Conservation (phyloP, 176 grass and related monocot species). For the Thinopyrum elongatum region DNA sequence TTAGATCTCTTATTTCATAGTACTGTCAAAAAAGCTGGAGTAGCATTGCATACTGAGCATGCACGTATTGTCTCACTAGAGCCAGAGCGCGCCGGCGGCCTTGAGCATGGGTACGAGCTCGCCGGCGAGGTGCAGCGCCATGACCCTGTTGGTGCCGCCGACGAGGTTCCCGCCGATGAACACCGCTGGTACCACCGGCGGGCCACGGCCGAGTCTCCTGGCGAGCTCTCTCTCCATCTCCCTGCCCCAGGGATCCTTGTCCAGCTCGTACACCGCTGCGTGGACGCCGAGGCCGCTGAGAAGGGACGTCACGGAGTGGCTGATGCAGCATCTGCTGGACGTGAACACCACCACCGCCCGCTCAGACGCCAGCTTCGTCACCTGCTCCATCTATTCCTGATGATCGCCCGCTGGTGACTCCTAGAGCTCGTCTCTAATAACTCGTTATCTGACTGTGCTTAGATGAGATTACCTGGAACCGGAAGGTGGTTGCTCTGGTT, state of each 20-base stretch:
- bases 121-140: constrained; percentile 55
- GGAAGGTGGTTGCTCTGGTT: not conserved
- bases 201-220: constrained; percentile 32
- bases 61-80: not conserved
- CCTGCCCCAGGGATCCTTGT: constrained; percentile 46
- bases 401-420: not conserved
- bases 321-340: constrained; percentile 59
- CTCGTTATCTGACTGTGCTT: not conserved
- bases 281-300: constrained; percentile 49
- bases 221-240: constrained; percentile 63
- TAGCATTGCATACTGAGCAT: not conserved
- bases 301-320: constrained; percentile 56
- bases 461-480: not conserved
- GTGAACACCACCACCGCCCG: constrained; percentile 68
- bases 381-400: constrained; percentile 40
- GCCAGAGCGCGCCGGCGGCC: constrained; percentile 53
- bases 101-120: constrained; percentile 56
- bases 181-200: constrained; percentile 30
- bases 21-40: too few relatives aligned
- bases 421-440: not conserved
- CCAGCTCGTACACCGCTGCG: constrained; percentile 54
- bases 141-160: constrained; percentile 44
- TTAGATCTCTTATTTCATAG: too few relatives aligned
- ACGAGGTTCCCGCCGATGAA: constrained; percentile 52
- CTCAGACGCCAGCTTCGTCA: constrained; percentile 58